Evolutionary conservation across 495 filamentous ascomycete genomes (phyloP).

Genomic region (Penicillium coprophilum): DNA sequence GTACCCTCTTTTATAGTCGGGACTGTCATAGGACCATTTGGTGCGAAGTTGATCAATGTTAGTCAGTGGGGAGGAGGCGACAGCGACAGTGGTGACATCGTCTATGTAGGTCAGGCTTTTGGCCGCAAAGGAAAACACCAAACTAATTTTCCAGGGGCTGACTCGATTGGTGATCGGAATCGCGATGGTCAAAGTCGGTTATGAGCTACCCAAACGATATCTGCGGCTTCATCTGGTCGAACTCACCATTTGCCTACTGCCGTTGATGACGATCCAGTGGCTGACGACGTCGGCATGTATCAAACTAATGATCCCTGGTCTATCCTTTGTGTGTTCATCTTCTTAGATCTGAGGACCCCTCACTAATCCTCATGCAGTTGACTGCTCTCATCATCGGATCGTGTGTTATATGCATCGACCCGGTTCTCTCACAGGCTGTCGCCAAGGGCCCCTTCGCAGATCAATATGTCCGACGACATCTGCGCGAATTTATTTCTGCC

Average conservation of each 20-base stretch:
- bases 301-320: conserved; percentile 33
- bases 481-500: conserved; percentile 62
- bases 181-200: conserved; percentile 45
- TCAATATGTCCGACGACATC: conserved; percentile 54
- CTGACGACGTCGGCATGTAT: conserved; percentile 39
- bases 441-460: conserved; percentile 63
- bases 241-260: conserved; percentile 40
- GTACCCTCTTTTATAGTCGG: conserved; percentile 54
- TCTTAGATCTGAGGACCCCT: no score
- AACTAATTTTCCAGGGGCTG: conserved; percentile 32
- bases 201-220: conserved; percentile 37
- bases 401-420: conserved; percentile 62
- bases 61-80: conserved; percentile 42
- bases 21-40: conserved; percentile 47
- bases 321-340: conserved; percentile 29
- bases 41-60: conserved; percentile 49
- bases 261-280: conserved; percentile 41
- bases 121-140: background rate
- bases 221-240: conserved; percentile 28
- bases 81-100: conserved; percentile 44
- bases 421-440: conserved; percentile 59
- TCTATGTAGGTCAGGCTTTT: conserved; percentile 33
- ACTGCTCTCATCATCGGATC: conserved; percentile 59
- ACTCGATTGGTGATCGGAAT: conserved; percentile 56
- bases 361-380: conserved; percentile 29